Evolutionary conservation across 208 protist species (phyloP), one percentile per base, ranked within the genome.

Genomic region (Trypanosoma boissoni): DNA sequence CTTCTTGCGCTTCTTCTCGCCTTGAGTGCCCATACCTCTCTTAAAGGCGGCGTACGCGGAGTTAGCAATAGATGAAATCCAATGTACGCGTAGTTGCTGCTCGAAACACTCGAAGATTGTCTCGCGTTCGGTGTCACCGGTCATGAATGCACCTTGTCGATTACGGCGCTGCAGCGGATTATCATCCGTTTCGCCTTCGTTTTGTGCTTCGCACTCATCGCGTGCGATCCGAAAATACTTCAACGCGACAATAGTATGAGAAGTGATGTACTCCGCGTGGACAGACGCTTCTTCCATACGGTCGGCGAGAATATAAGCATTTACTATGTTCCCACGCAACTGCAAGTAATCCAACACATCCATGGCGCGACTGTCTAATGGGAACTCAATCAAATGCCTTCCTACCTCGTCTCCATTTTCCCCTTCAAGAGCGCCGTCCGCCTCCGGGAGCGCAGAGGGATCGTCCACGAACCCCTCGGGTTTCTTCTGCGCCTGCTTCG

Each of bases 331-430:
- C 1, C 58, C 44, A 14, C 65, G 63, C 8, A 75, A 50, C 20
- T 69, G 46, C 3, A 80, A 27, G 36, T 68, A 80, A 27, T 75
- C 64, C 48, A 75, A 24, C 31, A 80, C 55, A 34, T 56, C 37
- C 4, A 43, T 37, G 20, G 72, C 58, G 29, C 64, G 58, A 31
- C 49, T n/a, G 36, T 80, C 74, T 27, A 80, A 43, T 9, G 74
- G 74, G 29, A 80, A 58, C 12, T 54, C 52, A 48, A 76, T 21
- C 14, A 50, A 18, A 32, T 27, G 20, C 27, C 32, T 8, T 3
- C 61, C 55, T 18, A 51, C 32, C 41, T 43, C 53, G 0, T 34
- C 37, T 16, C 39, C 48, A 10, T 28, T 18, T 21, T 24, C 23
- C 37, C 65, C 68, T 6, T 39, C 43, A n/a, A n/a, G n/a, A n/a